These are phyloP conservation scores for Entomophthora muscae DNA, from an alignment of 371 early-diverging fungal species.

Conservation along the genomic window DNA sequence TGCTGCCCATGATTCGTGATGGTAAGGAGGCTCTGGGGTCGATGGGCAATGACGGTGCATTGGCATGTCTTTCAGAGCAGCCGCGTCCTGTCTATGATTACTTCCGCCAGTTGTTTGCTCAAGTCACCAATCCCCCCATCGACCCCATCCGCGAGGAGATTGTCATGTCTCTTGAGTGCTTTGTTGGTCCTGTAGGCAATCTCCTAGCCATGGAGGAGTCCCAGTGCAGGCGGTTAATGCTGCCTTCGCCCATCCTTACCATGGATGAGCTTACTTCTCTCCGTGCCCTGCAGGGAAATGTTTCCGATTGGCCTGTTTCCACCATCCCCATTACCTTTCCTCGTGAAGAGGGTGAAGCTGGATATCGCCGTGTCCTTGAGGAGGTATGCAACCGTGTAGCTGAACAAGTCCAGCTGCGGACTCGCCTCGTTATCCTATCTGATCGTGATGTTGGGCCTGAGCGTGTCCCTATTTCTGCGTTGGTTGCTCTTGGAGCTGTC, in stretches of 20 bases:
- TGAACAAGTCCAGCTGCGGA: conserved; percentile 56
- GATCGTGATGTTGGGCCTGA: conserved; percentile 47
- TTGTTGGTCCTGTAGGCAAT: conserved; percentile 89
- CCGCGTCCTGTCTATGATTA: conserved; percentile 88
- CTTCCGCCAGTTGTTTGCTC: conserved; percentile 92
- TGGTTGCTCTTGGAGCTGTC: conserved; percentile 86
- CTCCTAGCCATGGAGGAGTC: conserved; percentile 58
- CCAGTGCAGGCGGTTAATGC: conserved; percentile 58
- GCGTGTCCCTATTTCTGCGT: conserved; percentile 68
- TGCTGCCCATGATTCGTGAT: conserved; percentile 66
- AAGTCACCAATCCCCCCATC: conserved; percentile 94
- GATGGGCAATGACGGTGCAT: conserved; percentile 91
- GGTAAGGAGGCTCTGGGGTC: conserved; percentile 94
- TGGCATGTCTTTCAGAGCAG: conserved; percentile 78
- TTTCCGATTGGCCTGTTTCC: conserved; percentile 57
- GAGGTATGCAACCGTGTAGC: conserved; percentile 70
- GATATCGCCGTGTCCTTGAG: conserved; percentile 58
- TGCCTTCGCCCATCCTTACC: conserved; percentile 74
- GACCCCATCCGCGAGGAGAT: conserved; percentile 96
- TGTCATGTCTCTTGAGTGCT: conserved; percentile 90
- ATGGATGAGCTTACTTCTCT: conserved; percentile 62
- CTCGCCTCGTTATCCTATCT: conserved; percentile 65
- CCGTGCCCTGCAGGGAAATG: conserved; percentile 33
- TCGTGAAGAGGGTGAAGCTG: conserved; percentile 48
- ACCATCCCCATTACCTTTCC: conserved; percentile 78